phyloP scores from a whole-genome alignment of 768 basidiomycete genomes.

The Harrya chromipes region DNA sequence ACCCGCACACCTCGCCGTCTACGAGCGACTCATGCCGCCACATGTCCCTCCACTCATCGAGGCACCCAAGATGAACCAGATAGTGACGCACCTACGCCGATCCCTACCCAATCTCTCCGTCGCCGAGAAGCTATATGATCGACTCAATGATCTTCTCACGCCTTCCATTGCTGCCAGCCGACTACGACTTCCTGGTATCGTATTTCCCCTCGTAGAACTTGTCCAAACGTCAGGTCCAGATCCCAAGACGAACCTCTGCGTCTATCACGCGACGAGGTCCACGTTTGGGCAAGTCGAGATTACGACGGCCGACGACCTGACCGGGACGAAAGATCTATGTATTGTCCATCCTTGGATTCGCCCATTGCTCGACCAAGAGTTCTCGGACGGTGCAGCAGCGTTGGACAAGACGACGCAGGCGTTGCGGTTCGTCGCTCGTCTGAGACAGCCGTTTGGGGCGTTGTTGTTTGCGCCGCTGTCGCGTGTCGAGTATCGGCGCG shows the following conservation, averaged over 20 bases:
- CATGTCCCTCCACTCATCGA: not conserved
- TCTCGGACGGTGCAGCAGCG: not conserved
- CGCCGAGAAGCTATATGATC: not conserved
- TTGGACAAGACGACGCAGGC: not conserved
- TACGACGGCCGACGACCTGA: not conserved
- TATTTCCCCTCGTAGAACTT: not conserved
- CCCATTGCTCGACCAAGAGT: not conserved
- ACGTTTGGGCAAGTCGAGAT: not conserved
- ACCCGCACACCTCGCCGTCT: not conserved
- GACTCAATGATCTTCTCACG: not conserved
- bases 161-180: not conserved
- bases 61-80: not conserved
- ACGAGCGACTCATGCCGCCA: not conserved
- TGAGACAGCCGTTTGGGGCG: not conserved
- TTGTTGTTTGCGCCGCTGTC: not conserved
- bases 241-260: not conserved
- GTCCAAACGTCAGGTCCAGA: not conserved
- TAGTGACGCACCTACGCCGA: not conserved
- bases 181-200: slow-evolving; percentile 1
- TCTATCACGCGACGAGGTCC: not conserved
- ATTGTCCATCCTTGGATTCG: slow-evolving; percentile 7
- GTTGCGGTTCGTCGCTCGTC: not conserved
- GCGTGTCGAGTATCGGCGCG: slow-evolving; percentile 1
- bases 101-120: not conserved
- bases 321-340: not conserved